Evolutionary conservation across 2,329 filamentous ascomycete species (phyloP).

Genomic region (Pleomassaria siparia): DNA sequence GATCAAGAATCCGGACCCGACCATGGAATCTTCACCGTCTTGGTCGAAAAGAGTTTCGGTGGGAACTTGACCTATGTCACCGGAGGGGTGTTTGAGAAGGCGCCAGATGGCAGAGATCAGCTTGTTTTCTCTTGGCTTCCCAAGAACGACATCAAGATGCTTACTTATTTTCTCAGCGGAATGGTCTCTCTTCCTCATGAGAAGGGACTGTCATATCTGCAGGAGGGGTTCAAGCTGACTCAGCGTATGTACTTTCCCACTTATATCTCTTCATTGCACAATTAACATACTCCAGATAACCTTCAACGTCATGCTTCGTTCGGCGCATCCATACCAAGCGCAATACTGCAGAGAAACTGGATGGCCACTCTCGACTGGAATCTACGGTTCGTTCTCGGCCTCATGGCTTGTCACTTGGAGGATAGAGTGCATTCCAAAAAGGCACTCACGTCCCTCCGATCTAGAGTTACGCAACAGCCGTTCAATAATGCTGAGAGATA

Average conservation of each 20-base stretch:
- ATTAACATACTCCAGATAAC: slow-evolving; percentile 14
- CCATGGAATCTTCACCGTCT: slow-evolving; percentile 44
- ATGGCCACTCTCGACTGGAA: slow-evolving; percentile 67
- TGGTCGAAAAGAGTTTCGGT: slow-evolving; percentile 40
- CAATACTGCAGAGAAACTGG: slow-evolving; percentile 58
- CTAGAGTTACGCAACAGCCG: slow-evolving; percentile 45
- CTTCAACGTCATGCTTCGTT: slow-evolving; percentile 20
- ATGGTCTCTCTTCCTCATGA: slow-evolving; percentile 59
- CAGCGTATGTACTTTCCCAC: slow-evolving; percentile 39
- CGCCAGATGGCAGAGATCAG: slow-evolving; percentile 40
- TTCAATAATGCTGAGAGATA: slow-evolving; percentile 46
- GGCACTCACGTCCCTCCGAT: slow-evolving; percentile 21
- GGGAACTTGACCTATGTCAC: slow-evolving; percentile 44
- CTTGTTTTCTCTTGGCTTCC: slow-evolving; percentile 63
- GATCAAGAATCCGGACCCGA: slow-evolving; percentile 32
- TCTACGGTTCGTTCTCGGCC: slow-evolving; percentile 69
- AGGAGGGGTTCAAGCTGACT: slow-evolving; percentile 58
- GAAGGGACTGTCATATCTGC: slow-evolving; percentile 57
- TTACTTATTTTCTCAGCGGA: slow-evolving; percentile 62
- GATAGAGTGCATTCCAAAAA: slow-evolving; percentile 60
- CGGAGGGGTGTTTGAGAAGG: slow-evolving; percentile 47
- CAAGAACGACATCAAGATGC: slow-evolving; percentile 59
- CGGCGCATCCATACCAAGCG: slow-evolving; percentile 23
- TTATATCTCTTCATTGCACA: not conserved
- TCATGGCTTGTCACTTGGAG: slow-evolving; percentile 69